Base-by-base conservation (phyloP, 139 green algal genomes). In the Picochlorum sp. region DNA sequence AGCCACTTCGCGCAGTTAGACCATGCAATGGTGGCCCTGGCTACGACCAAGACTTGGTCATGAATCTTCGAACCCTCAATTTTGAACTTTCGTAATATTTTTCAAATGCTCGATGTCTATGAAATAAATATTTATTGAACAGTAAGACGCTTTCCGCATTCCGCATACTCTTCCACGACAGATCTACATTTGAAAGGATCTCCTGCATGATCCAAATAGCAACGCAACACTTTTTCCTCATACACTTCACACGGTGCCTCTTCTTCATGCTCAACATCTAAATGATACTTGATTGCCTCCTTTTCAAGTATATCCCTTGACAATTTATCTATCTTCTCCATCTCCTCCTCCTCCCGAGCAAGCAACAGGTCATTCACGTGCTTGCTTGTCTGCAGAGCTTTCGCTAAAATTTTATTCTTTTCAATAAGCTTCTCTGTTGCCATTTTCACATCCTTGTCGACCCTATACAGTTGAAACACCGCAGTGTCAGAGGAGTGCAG, bases 281-380 rank as follows among this genome's bases (percentile, higher is more conserved):
- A 21, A 20, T 20, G n/a, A 54, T 26, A 54, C n/a, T 54, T 21
- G 5, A 21, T 20, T 13, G 77, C 77, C 32, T 82, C 70, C 8
- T 65, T 56, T 21, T 75, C 9, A 6, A 85, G 3, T 3, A 85
- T 70, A 37, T 79, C 68, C 5, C 74, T 64, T 13, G 77, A 74
- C 28, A 75, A 54, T 41, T 67, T 14, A 15, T 69, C n/a, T 8
- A 85, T 66, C 44, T 56, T 20, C 18, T 30, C 37, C n/a, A 81
- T 18, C 58, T 86, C 80, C 30, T 74, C 66, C 8, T 71, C 71
- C 44, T 85, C 80, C 3, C 46, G 26, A 58, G 76, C 77, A 4
- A 85, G 70, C 51, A 85, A 68, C 74, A 84, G 51, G 37, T 58
- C 58, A 11, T 77, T 77, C 14, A 82, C 68, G 4, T 65, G 60